phyloP scores from a whole-genome alignment of 2,329 filamentous ascomycete genomes.

The Pyricularia sp. region DNA sequence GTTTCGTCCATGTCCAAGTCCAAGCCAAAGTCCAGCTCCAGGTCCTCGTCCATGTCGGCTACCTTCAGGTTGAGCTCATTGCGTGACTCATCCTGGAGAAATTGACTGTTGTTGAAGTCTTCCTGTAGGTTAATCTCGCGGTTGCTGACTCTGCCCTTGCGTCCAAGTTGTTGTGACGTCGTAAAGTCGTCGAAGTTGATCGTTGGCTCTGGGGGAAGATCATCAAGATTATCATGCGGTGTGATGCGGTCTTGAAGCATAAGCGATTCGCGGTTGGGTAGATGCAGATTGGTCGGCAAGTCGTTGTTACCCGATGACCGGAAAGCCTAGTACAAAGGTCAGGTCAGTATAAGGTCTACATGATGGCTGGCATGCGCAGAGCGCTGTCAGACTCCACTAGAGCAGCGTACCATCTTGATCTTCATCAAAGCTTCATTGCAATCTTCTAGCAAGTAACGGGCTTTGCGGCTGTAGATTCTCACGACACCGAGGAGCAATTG shows the following conservation, averaged over 20 bases:
- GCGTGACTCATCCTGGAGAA: conserved; percentile 53
- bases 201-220: conserved; percentile 50
- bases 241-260: conserved; percentile 88
- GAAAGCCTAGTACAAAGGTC: conserved; percentile 53
- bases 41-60: conserved; percentile 50
- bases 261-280: conserved; percentile 72
- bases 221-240: conserved; percentile 66
- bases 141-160: conserved; percentile 44
- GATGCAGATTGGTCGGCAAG: conserved; percentile 68
- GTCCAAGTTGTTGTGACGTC: conserved; percentile 34
- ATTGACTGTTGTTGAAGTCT: conserved; percentile 64
- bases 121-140: conserved; percentile 57
- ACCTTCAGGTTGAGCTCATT: conserved; percentile 42
- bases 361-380: not conserved
- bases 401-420: conserved; percentile 76
- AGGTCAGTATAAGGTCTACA: conserved; percentile 1
- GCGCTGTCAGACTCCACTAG: not conserved
- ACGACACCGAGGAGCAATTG: conserved; percentile 92
- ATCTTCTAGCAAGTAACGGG: conserved; percentile 88
- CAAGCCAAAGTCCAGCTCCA: conserved; percentile 63
- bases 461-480: conserved; percentile 94
- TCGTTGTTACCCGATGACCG: conserved; percentile 91
- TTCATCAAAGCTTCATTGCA: conserved; percentile 96
- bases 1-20: conserved; percentile 51
- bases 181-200: conserved; percentile 63